phyloP scores from a whole-genome alignment of 495 filamentous ascomycete genomes.

The Daldinia loculata region DNA sequence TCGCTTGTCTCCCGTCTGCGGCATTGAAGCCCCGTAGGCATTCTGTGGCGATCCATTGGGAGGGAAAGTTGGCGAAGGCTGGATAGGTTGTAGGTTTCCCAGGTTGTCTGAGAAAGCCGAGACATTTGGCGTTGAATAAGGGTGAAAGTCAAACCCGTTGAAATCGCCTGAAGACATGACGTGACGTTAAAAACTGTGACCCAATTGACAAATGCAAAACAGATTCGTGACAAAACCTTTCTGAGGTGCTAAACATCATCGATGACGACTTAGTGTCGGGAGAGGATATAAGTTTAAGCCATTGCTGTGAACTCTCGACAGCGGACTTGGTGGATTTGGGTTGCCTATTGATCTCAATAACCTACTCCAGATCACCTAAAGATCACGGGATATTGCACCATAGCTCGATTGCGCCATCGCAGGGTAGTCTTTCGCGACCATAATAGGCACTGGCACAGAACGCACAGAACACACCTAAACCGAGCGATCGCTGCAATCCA shows the following conservation, averaged over 20 bases:
- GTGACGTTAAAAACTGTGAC: constrained; percentile 44
- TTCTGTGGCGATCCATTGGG: constrained; percentile 51
- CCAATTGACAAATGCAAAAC: constrained; percentile 39
- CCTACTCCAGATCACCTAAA: constrained; percentile 46
- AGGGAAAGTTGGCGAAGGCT: constrained; percentile 52
- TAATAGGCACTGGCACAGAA: constrained; percentile 17
- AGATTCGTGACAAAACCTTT: constrained; percentile 24
- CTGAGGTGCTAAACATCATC: constrained; percentile 43
- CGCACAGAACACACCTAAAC: constrained; percentile 26
- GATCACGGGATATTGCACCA: constrained; percentile 51
- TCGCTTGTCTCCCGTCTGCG: constrained; percentile 60
- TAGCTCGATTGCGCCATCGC: constrained; percentile 49
- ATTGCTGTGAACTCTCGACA: constrained; percentile 41
- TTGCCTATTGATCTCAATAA: constrained; percentile 32
- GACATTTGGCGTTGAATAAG: constrained; percentile 58
- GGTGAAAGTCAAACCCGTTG: constrained; percentile 58
- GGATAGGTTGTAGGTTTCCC: constrained; percentile 58
- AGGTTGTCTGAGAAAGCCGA: constrained; percentile 54
- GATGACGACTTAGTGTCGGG: constrained; percentile 43
- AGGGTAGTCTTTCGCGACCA: constrained; percentile 43
- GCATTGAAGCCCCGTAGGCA: constrained; percentile 52
- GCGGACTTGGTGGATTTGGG: constrained; percentile 34
- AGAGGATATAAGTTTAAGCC: constrained; percentile 36
- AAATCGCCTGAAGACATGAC: constrained; percentile 62
- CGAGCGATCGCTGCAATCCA: constrained; percentile 38